Percentiles rank a stretch among this genome's conserved stretches.
Conservation (phyloP, 805 yeast species). For the Metschnikowia continentalis region DNA sequence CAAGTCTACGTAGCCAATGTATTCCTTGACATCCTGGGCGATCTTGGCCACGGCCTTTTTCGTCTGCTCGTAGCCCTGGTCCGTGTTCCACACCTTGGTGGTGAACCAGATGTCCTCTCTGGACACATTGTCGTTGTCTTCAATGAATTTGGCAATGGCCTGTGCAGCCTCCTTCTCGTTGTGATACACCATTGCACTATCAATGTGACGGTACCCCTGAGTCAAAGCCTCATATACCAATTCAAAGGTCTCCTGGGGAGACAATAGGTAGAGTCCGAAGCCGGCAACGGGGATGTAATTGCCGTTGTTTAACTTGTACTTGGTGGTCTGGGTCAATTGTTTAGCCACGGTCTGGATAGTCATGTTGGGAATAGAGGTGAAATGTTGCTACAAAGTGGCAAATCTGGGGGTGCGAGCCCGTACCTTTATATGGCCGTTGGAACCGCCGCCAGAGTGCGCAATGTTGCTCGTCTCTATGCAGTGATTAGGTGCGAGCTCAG, state of each 20-base stretch:
- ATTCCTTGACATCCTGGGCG: conserved; percentile 42
- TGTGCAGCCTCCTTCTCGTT: conserved; percentile 61
- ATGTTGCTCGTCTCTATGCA: neutral
- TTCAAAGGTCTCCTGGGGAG: conserved; percentile 33
- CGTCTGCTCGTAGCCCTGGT: conserved; percentile 48
- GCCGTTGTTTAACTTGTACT: conserved; percentile 52
- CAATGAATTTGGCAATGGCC: conserved; percentile 53
- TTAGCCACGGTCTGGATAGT: conserved; percentile 33
- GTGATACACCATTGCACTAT: conserved; percentile 63
- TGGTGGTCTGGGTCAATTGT: conserved; percentile 31
- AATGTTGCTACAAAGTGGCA: neutral
- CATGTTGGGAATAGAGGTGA: conserved; percentile 20
- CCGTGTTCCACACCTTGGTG: conserved; percentile 28
- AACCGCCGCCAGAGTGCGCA: conserved; percentile 2
- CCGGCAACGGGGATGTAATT: conserved; percentile 52
- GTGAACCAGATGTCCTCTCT: conserved; percentile 37
- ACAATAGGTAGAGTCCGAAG: conserved; percentile 49
- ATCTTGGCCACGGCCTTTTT: conserved; percentile 55
- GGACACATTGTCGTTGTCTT: conserved; percentile 30
- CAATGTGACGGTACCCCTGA: conserved; percentile 70
- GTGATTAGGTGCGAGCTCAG: neutral
- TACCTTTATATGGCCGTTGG: conserved; percentile 1
- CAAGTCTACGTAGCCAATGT: conserved; percentile 38
- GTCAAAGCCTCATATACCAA: conserved; percentile 55
- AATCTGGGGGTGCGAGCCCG: neutral